Evolutionary conservation across 768 basidiomycete genomes (phyloP), one percentile per base, ranked within the genome.

Genomic region (Daedaleopsis sinensis): DNA sequence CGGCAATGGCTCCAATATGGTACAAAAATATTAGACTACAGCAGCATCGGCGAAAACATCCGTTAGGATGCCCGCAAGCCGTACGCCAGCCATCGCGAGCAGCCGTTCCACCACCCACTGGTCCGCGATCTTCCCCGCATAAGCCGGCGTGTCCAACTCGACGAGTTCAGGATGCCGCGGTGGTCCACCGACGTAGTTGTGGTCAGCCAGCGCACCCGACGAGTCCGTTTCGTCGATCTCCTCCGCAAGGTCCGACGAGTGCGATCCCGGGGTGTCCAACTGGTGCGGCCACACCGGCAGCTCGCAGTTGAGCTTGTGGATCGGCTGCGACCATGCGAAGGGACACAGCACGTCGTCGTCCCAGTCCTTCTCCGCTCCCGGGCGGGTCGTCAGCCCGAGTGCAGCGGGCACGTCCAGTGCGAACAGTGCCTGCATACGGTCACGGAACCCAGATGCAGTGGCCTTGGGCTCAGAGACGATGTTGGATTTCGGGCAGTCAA

Each of bases 141-240:
- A 98, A 54, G 86, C 77, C 0, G 91, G 86, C 16, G 91, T 94
- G 72, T 94, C 88, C 16, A 98, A 82, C 70, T 97, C 89, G 24
- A 90, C 74, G 51, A 85, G 80, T 1, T 67, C 71, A 37, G 74
- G 71, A 43, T 72, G 74, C 38, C 67, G 64, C 38, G 62, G 61
- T 13, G 21, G 65, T 12, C 52, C 23, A 37, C 59, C 32, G 43
- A 55, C 57, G 49, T 43, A 42, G 56, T 64, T 10, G 54, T 65
- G 59, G 48, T 65, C 55, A 11, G 55, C 55, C 16, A 51, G 35
- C 24, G 60, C 58, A 46, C 51, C 58, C 19, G 52, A 62, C 18
- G 39, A 13, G 2, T 49, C 27, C 27, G 27, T 32, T 7, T 7
- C 51, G 35, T 59, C 68, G 55, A 52, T 68, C 58, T 67, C 53